These are phyloP conservation scores for Pyrrhoderma lamaoense DNA, from an alignment of 1,284 basidiomycete genomes.

Conservation along the genomic window DNA sequence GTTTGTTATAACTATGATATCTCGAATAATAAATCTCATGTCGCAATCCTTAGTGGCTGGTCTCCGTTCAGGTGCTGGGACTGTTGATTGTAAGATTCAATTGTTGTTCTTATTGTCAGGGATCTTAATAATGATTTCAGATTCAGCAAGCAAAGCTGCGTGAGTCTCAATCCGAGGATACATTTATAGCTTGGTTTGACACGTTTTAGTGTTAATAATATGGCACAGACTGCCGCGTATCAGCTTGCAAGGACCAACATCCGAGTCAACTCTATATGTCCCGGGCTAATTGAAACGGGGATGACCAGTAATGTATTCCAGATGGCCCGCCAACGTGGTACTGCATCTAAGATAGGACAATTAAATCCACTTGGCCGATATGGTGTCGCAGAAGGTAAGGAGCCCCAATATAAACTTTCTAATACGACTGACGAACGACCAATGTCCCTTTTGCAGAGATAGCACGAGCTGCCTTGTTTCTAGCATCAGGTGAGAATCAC, in stretches of 20 bases:
- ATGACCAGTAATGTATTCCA: slow-evolving; percentile 78
- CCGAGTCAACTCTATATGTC: slow-evolving; percentile 86
- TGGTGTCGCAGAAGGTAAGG: slow-evolving; percentile 66
- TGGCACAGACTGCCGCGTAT: slow-evolving; percentile 76
- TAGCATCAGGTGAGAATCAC: slow-evolving; percentile 67
- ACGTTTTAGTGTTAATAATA: slow-evolving; percentile 57
- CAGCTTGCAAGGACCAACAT: slow-evolving; percentile 80
- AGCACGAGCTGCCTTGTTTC: slow-evolving; percentile 76
- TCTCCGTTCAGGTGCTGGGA: slow-evolving; percentile 77
- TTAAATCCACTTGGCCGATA: slow-evolving; percentile 80
- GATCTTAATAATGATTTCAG: slow-evolving; percentile 32
- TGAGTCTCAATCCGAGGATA: slow-evolving; percentile 42
- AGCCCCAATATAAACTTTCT: slow-evolving; percentile 19
- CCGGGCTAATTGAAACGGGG: slow-evolving; percentile 86
- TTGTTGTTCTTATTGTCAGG: neutral
- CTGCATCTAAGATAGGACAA: slow-evolving; percentile 71
- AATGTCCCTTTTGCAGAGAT: slow-evolving; percentile 47
- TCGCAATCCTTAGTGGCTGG: slow-evolving; percentile 62
- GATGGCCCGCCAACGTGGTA: slow-evolving; percentile 68
- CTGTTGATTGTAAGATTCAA: slow-evolving; percentile 65
- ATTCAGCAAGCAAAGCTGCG: slow-evolving; percentile 89
- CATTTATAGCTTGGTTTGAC: neutral
- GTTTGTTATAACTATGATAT: slow-evolving; percentile 33
- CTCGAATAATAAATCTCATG: neutral
- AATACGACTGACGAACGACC: too few relatives aligned